Base-by-base conservation (phyloP, 2,329 filamentous ascomycete genomes). In the Diaporthe sp. region DNA sequence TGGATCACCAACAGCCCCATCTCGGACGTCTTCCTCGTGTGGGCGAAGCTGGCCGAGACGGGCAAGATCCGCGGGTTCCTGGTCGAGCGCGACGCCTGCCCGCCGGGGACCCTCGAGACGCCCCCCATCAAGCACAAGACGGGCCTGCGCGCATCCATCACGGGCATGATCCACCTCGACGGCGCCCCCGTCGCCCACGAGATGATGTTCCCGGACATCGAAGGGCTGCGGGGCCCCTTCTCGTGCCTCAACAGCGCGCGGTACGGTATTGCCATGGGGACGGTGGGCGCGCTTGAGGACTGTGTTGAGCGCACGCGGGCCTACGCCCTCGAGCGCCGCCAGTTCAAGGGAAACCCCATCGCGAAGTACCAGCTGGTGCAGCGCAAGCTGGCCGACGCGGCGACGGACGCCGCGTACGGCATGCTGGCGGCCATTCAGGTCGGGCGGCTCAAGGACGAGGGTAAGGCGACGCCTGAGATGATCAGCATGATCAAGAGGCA, bases 151-250 rank as follows among this genome's bases (percentile, higher is more conserved):
- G 97, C 97, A 17, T 97, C 95, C 17, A 94, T 98, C 77, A 99
- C 97, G 0, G 97, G 97, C 74, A 98, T 98, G 97, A 98, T 99
- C 78, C 95, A 98, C 79, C 89, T 99, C 81, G 96, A 98, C 77
- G 92, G 94, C 77, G 96, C 94, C 78, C 96, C 97, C 0, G 95
- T 99, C 0, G 92, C 95, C 0, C 92, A 93, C 78, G 94, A 91
- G 79, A 98, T 98, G 86, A 97, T 99, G 95, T 95, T 99, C 80
- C 96, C 96, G 0, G 90, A 94, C 1, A 90, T 98, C 7, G 94
- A 98, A 82, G 97, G 97, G 7, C 88, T 99, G 42, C 90, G 86
- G 76, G 97, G 97, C 0, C 97, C 97, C 4, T 99, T 99, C 82
- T 93, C 93, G 77, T 99, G 97, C 82, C 89, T 99, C 77, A 99